A percentile compares a stretch with the other conserved stretches of the same genome.
These are phyloP conservation scores for Boletellus ananas DNA, from an alignment of 768 basidiomycete genomes.

Conservation along the genomic window DNA sequence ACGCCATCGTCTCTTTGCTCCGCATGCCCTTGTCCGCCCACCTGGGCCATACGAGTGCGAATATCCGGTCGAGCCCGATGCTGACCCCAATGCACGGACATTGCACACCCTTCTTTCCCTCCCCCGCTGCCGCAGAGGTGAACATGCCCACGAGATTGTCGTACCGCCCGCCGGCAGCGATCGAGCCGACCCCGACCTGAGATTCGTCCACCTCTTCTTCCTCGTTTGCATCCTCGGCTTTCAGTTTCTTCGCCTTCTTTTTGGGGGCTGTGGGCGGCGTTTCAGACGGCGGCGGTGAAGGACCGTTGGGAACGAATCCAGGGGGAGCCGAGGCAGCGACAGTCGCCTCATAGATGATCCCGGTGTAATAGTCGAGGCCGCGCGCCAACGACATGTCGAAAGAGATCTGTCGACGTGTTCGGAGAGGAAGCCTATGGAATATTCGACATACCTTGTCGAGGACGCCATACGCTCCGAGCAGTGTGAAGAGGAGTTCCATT, in stretches of 20 bases:
- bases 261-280: constrained; percentile 31
- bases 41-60: constrained; percentile 85
- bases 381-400: constrained; percentile 98
- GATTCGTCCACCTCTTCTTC: constrained; percentile 92
- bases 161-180: constrained; percentile 97
- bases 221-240: constrained; percentile 30
- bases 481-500: constrained; percentile 80
- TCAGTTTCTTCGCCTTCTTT: constrained; percentile 39
- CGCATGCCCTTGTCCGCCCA: constrained; percentile 72
- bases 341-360: constrained; percentile 95
- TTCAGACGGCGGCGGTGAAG: not conserved
- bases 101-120: constrained; percentile 59
- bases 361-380: constrained; percentile 97
- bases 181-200: constrained; percentile 91
- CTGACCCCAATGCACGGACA: constrained; percentile 91
- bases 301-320: constrained; percentile 53
- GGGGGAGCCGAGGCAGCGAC: constrained; percentile 94
- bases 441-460: constrained; percentile 47
- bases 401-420: constrained; percentile 56
- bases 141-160: constrained; percentile 94
- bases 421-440: not conserved
- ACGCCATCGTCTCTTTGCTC: constrained; percentile 91
- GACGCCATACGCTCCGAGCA: constrained; percentile 77
- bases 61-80: constrained; percentile 91
- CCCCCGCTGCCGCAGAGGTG: constrained; percentile 72